Base-by-base conservation (phyloP, 2,329 filamentous ascomycete genomes). In the Aspergillus sp. region DNA sequence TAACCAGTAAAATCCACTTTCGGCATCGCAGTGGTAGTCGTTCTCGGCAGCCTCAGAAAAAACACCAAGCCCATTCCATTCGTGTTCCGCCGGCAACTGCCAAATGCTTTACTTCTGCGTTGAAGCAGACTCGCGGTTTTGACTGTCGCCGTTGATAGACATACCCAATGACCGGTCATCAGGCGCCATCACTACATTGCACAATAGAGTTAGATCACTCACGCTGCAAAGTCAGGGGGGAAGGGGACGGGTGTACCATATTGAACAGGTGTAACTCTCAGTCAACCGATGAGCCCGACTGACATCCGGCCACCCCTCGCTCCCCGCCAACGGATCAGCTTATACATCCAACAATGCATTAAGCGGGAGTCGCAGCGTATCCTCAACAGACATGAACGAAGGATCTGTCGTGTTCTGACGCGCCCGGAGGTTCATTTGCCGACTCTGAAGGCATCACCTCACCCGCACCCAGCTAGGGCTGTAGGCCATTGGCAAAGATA, bases 1-100 rank as follows among this genome's bases (percentile, higher is more conserved):
- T 41, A 63, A 47, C 60, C 60, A 63, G 40, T 57, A 61, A 12
- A 63, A 43, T 9, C 60, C 60, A 8, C 57, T 50, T 49, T 61
- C 50, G 47, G 49, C 36, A 51, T 52, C 44, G 8, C 48, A 43
- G 19, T 42, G 26, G 26, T 47, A 41, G 1, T 8, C 38, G 28
- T 48, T 42, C 33, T 52, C 48, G 1, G 42, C 29, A 1, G 29
- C 5, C 5, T 26, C 29, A 10, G 41, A 36, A 19, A 47, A 40
- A 19, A 44, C n/a, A 5, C 38, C 43, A 9, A 42, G 7, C 3
- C 43, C 35, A 9, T 44, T 50, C 52, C 52, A 55, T 7, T 48
- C 48, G n/a, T 48, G 43, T 2, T 45, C 36, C 5, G 46, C 29
- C 2, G 50, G 42, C 3, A 43, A 4, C 19, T 53, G 50, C 44